Evolutionary conservation across 2,329 filamentous ascomycete species (phyloP).

Genomic region (Trichophyton rubrum): DNA sequence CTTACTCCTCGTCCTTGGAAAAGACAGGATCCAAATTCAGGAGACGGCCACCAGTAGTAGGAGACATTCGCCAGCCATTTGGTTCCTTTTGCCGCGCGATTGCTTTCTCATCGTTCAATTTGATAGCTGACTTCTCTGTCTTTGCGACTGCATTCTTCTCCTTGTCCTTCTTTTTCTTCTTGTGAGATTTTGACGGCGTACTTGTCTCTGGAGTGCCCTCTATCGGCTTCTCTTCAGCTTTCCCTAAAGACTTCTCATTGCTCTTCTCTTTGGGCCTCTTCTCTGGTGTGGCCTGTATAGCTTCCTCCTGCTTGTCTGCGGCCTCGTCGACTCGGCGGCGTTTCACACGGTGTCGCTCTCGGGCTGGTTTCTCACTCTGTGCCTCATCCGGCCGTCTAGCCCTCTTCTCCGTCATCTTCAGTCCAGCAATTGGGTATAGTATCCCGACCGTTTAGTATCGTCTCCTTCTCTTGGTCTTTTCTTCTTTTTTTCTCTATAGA

Average conservation of each 20-base stretch:
- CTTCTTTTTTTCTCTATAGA: not conserved
- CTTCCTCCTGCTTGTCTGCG: not conserved
- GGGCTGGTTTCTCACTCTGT: slow-evolving; percentile 4
- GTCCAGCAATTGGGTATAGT: not conserved
- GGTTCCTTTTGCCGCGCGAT: not conserved
- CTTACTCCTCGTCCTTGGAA: slow-evolving; percentile 44
- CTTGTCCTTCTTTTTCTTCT: not conserved
- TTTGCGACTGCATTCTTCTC: not conserved
- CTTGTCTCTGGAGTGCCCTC: not conserved
- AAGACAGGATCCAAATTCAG: slow-evolving; percentile 45
- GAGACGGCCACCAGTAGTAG: slow-evolving; percentile 39
- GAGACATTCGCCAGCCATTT: slow-evolving; percentile 9
- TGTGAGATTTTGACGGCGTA: not conserved
- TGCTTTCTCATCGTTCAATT: not conserved
- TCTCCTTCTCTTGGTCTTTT: not conserved
- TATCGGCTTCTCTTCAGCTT: not conserved
- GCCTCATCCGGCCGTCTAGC: slow-evolving; percentile 8
- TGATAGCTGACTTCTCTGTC: not conserved
- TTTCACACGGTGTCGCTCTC: slow-evolving; percentile 9
- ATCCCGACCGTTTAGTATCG: not conserved
- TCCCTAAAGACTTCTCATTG: not conserved
- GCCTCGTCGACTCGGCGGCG: slow-evolving; percentile 3
- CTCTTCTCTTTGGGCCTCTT: not conserved
- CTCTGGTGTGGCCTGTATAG: too few species aligned
- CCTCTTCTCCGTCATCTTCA: slow-evolving; percentile 10